A percentile compares a stretch with the other conserved stretches of the same genome.
Evolutionary conservation across 176 grass and related monocot genomes (phyloP).

Genomic region (Leersia perrieri): DNA sequence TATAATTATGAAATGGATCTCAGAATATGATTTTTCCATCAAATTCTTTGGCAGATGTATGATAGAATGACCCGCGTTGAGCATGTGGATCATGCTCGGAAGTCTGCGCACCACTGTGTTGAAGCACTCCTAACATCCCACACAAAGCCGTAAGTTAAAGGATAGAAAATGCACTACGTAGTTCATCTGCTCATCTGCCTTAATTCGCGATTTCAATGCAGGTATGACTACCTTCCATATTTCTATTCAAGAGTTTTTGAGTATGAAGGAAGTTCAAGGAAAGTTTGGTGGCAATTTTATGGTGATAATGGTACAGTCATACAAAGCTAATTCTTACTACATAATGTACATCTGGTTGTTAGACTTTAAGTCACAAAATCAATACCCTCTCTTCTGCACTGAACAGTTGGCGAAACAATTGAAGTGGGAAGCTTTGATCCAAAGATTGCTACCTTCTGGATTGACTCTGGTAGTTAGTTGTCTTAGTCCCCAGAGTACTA

Average conservation of each 20-base stretch:
- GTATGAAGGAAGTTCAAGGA: slow-evolving; percentile 84
- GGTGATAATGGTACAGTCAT: slow-evolving; percentile 73
- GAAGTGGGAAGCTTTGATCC: slow-evolving; percentile 90
- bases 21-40: background rate
- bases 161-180: background rate
- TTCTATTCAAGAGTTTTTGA: slow-evolving; percentile 98
- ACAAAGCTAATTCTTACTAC: slow-evolving; percentile 4
- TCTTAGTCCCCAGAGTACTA: background rate
- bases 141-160: slow-evolving; percentile 70
- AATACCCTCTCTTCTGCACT: slow-evolving; percentile 22
- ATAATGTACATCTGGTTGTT: background rate
- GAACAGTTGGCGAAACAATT: slow-evolving; percentile 81
- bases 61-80: slow-evolving; percentile 76
- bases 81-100: slow-evolving; percentile 98
- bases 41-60: slow-evolving; percentile 39
- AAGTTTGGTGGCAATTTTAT: slow-evolving; percentile 99
- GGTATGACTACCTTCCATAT: slow-evolving; percentile 94
- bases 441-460: slow-evolving; percentile 86
- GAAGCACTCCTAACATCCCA: slow-evolving; percentile 77
- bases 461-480: slow-evolving; percentile 68
- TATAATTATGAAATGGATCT: background rate
- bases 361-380: background rate
- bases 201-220: slow-evolving; percentile 40
- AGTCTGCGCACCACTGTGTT: slow-evolving; percentile 92
- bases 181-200: background rate